Evolutionary conservation across 345 rosid genomes (phyloP), one percentile per base, ranked within the genome.

Genomic region (Microcos paniculata): DNA sequence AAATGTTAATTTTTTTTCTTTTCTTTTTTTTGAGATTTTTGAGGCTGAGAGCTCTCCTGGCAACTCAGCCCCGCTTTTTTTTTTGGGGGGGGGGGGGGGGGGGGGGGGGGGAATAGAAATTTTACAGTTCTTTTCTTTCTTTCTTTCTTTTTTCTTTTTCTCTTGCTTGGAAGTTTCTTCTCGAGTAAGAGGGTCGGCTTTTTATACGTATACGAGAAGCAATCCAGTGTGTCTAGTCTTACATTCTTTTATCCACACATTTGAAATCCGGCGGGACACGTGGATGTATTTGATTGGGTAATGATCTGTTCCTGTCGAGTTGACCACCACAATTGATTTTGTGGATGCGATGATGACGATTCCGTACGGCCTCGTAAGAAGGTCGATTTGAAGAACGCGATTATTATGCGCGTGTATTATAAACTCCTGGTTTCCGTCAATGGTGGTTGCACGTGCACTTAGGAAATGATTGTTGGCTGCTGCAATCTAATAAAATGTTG

Each of bases 41-140:
- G 30, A 51, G 73, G 73, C 42, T 52, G 61, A 51, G 46, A 70
- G 45, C 16, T 49, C 28, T 51, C 14, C 61, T 9, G 73, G 70
- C 38, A 68, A 46, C 42, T 48, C 56, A 26, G 72, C 56, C 38
- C 72, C 6, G 0, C 18, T 28, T 67, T 67, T 66, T 26, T 45
- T 26, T 15, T 49, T 49, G 0, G 4, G 4, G n/a, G n/a, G n/a
- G n/a, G n/a, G n/a, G n/a, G n/a, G n/a, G n/a, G n/a, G n/a, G n/a
- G n/a, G n/a, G n/a, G n/a, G n/a, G n/a, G n/a, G n/a, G n/a, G n/a
- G n/a, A n/a, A n/a, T n/a, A n/a, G n/a, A n/a, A n/a, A n/a, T 15
- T 18, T 5, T 16, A 18, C 53, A 49, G 21, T 49, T 49, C 31
- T 56, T 56, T 21, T n/a, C n/a, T n/a, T n/a, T n/a, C n/a, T 35